Evolutionary conservation across 2,329 filamentous ascomycete species (phyloP), one percentile per base, ranked within the genome.

Genomic region (Cladophialophora exuberans): DNA sequence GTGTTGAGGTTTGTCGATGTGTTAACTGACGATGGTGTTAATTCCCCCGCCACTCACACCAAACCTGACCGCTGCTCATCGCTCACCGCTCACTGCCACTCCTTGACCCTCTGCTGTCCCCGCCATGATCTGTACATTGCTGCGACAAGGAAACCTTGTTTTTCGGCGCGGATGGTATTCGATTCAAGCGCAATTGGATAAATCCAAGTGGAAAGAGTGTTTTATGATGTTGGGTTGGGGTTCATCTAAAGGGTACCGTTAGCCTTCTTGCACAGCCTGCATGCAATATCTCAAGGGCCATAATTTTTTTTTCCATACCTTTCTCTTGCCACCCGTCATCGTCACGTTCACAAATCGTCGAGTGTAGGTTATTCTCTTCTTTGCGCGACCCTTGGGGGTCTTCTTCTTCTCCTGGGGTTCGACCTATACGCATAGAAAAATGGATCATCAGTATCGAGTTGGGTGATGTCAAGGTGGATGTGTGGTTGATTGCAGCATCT

Each of bases 291-390:
- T 38, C 26, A 4, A 6, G 15, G 15, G 33, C 28, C 11, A 6
- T 31, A 7, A 18, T n/a, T 28, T 20, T 38, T 30, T 17, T 15
- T 15, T 49, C 65, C 80, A 73, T 78, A 94, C 90, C 90, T 97
- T 97, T 79, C 93, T 85, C 92, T 97, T 97, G 82, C 93, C 93
- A 78, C 91, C 92, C 66, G 92, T 95, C 80, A 96, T 84, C 73
- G 90, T 94, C 75, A 97, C 91, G 81, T 97, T 97, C 69, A 97
- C 92, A 83, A 97, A 97, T 73, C 93, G 91, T 77, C 93, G 89
- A 70, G 90, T 96, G 86, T 97, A 97, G 77, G 85, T 86, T 76
- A 95, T 86, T 73, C 93, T 86, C 91, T 97, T 97, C 82, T 94
- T 90, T 69, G 93, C 93, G 74, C 93, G 91, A 74, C 93, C 93